phyloP scores from a whole-genome alignment of 2,329 filamentous ascomycete genomes.

The Neopestalotiopsis rosae region DNA sequence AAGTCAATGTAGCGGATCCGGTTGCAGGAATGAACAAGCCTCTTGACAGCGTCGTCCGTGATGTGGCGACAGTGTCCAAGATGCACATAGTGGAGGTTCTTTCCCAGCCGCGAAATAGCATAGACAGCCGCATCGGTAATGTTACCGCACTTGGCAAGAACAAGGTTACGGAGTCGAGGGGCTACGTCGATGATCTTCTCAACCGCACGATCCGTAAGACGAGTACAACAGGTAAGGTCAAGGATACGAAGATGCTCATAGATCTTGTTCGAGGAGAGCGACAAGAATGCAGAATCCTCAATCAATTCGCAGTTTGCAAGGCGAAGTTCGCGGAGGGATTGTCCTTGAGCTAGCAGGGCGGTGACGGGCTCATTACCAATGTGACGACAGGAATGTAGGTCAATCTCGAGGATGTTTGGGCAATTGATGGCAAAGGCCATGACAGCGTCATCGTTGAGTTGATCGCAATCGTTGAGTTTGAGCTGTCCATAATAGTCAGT shows the following conservation, averaged over 20 bases:
- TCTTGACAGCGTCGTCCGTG: constrained; percentile 86
- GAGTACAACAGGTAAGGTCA: constrained; percentile 87
- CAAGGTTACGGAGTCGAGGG: constrained; percentile 87
- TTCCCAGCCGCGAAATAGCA: constrained; percentile 86
- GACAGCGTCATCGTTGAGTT: constrained; percentile 82
- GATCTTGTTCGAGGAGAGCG: constrained; percentile 68
- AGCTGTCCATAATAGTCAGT: constrained; percentile 57
- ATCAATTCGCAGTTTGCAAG: constrained; percentile 85
- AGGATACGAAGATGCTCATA: constrained; percentile 93
- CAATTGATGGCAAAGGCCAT: constrained; percentile 87
- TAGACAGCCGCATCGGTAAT: constrained; percentile 89
- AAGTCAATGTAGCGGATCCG: constrained; percentile 97
- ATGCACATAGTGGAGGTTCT: constrained; percentile 96
- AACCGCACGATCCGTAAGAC: constrained; percentile 85
- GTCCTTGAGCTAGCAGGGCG: constrained; percentile 76
- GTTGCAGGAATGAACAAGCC: constrained; percentile 84
- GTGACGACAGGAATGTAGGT: constrained; percentile 83
- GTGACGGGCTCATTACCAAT: constrained; percentile 87
- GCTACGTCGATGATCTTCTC: constrained; percentile 86
- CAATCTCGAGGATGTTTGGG: constrained; percentile 93
- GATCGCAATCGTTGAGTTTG: constrained; percentile 91
- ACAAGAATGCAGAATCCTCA: constrained; percentile 86
- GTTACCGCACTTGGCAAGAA: constrained; percentile 91
- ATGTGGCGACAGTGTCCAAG: constrained; percentile 92
- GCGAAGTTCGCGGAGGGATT: constrained; percentile 86